Base-by-base conservation (phyloP, 2,329 filamentous ascomycete species). In the Trichoderma sp. region DNA sequence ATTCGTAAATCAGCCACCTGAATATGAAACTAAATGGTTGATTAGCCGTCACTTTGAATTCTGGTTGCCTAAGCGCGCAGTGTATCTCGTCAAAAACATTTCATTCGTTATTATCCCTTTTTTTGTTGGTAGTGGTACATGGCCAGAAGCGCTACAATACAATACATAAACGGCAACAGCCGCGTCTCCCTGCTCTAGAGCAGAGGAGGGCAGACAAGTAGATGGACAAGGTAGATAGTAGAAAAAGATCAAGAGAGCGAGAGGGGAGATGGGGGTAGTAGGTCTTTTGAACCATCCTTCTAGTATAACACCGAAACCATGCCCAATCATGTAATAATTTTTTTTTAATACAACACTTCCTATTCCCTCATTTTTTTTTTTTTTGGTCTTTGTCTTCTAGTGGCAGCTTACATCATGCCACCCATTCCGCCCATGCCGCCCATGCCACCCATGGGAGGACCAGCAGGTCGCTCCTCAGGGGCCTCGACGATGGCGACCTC, bases 401-500 rank as follows among this genome's bases (percentile, higher is more conserved):
- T n/a, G 32, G 54, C 71, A 70, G 78, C 75, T 86, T 86, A 88
- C 86, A 87, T 87, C 86, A 88, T 87, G 68, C 85, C 85, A n/a
- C 85, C 86, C 86, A 89, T 86, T 28, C 86, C 85, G 11, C 83
- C 84, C 83, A 85, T 86, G 58, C 84, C 84, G 28, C 85, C 85
- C 90, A 92, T 92, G 74, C 88, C 88, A 52, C 87, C 88, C 86
- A 89, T 89, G 71, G 87, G 89, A 72, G 79, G 75, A 73, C 79
- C 75, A 61, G 85, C 75, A 64, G 85, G 87, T 91, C 97, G 97
- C 81, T 97, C 94, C 81, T 98, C 95, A 66, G 93, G 88, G 66
- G 95, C 96, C 81, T 99, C 96, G 63, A 97, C 94, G 73, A 99
- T 97, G 74, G 96, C 94, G 69, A 98, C 96, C 85, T 99, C 96